Conservation (phyloP, 1,284 basidiomycete species). For the Cryptococcus hybrid region DNA sequence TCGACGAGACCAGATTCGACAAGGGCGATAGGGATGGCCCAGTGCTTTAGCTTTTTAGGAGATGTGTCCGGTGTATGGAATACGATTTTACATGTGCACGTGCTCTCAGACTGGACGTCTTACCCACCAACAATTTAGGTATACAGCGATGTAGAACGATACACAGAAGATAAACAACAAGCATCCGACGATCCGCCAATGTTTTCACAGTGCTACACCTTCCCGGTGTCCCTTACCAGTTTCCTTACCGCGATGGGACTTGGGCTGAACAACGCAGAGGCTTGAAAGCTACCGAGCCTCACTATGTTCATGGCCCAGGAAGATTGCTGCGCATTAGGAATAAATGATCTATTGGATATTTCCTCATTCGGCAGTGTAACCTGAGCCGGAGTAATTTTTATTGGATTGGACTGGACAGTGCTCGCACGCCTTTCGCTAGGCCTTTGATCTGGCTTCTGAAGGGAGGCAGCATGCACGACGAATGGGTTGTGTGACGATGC, state of each 20-base stretch:
- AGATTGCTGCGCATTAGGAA: slow-evolving; percentile 1
- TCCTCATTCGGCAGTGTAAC: neutral
- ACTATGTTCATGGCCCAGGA: slow-evolving; percentile 29
- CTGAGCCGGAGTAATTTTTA: neutral
- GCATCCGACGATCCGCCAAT: no score
- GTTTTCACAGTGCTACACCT: neutral
- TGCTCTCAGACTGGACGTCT: no score
- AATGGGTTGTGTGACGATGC: slow-evolving; percentile 18
- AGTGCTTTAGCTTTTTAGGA: slow-evolving; percentile 2
- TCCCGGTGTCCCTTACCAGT: neutral
- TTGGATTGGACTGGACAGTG: slow-evolving; percentile 1
- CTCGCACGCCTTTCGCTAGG: neutral
- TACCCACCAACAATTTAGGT: no score
- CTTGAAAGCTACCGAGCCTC: slow-evolving; percentile 33
- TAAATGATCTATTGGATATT: slow-evolving; percentile 1
- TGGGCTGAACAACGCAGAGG: slow-evolving; percentile 30
- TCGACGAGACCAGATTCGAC: slow-evolving; percentile 62
- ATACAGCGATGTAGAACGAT: no score
- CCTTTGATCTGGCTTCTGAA: neutral
- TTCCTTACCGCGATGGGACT: slow-evolving; percentile 33
- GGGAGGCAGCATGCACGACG: slow-evolving; percentile 18
- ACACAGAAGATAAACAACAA: no score
- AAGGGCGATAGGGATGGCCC: slow-evolving; percentile 44
- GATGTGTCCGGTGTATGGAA: neutral
- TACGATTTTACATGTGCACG: no score